phyloP scores from a whole-genome alignment of 106 monocot species.

The Dactylorhiza incarnata region DNA sequence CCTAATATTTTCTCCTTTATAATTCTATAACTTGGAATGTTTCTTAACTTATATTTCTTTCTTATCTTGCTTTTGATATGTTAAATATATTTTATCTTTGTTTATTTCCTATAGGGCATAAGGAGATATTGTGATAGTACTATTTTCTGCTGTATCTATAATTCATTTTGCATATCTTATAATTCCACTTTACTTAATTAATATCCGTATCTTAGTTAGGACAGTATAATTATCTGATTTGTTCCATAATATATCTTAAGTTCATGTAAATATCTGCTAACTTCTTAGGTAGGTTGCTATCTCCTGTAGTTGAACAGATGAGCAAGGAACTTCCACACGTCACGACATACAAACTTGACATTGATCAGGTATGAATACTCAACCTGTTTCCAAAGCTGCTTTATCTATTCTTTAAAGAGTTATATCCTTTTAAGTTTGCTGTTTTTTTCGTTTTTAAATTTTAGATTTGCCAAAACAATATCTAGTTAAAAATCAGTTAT shows the following conservation, averaged over 20 bases:
- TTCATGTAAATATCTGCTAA: neutral
- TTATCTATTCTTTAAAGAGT: neutral
- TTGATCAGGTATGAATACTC: conserved; percentile 45
- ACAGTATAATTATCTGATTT: neutral
- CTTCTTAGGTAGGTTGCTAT: conserved; percentile 40
- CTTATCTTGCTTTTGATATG: neutral
- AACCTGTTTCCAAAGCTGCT: neutral
- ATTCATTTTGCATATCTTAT: neutral
- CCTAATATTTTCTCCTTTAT: neutral
- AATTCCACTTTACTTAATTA: neutral
- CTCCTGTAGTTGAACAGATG: conserved; percentile 52
- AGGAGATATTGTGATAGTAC: neutral
- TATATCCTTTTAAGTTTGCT: neutral
- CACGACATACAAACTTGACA: conserved; percentile 59
- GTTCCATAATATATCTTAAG: neutral
- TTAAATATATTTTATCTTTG: neutral
- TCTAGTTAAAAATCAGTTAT: neutral
- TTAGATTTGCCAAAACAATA: neutral
- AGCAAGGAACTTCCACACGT: conserved; percentile 57
- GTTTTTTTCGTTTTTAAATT: neutral
- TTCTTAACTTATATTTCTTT: neutral
- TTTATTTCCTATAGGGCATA: neutral
- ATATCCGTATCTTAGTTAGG: neutral
- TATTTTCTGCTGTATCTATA: neutral
- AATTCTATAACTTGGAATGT: neutral